Evolutionary conservation across 768 basidiomycete genomes (phyloP), one percentile per base, ranked within the genome.

Genomic region (Suillus subalutaceus): DNA sequence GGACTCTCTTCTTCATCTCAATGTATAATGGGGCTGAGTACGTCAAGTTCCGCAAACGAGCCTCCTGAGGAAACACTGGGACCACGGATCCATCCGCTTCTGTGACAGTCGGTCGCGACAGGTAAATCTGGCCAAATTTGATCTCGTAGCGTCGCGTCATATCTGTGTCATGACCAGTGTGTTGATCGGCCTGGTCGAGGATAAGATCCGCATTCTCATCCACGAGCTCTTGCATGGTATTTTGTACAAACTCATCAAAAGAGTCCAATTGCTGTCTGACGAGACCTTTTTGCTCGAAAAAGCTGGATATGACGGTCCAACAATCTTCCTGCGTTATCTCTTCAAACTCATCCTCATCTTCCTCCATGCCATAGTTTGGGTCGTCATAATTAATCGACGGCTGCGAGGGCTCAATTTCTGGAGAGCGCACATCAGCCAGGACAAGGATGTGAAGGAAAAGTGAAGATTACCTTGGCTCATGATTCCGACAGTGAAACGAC

Each of bases 181-280:
- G 95, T 79, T 99, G 97, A 77, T 94, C 91, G 62, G 92, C 92
- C 79, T 99, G 97, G 80, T 99, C 97, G 58, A 99, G 83, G 69
- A 97, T 96, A 73, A 99, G 88, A 72, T 94, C 94, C n/a, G 90
- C 81, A 69, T 94, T 94, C 80, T 99, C 97, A 76, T 98, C 97
- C 26, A 99, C 96, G 32, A 99, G 85, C 77, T 99, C 97, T 79
- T 99, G 97, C 96, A 99, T 97, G 16, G 96, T 98, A 72, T 98
- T 98, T 75, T 98, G 95, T 41, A 99, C 94, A 73, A 99, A 99
- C 80, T 99, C 97, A 76, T 99, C 96, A 79, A 97, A 99, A 13
- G 94, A 96, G 81, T 97, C 96, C 63, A 99, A 88, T 77, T 99
- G 97, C 76, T 99, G 97, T 58, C 94, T 88, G 63, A 99, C 97